A percentile compares a stretch with the other conserved stretches of the same genome.
Conservation (phyloP, 1,139 yeast species). For the Saccharomycopsis hybrid region DNA sequence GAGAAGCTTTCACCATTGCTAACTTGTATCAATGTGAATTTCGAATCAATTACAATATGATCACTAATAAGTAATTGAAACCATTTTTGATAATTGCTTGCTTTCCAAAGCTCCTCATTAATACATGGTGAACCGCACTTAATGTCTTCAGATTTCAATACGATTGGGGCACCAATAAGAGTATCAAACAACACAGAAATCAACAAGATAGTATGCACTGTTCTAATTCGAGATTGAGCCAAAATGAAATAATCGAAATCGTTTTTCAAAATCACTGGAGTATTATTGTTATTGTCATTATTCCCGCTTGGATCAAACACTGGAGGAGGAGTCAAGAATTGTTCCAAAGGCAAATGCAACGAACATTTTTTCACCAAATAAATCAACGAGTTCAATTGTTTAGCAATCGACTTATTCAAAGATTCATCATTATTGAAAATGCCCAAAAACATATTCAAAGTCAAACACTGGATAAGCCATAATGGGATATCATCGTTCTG, state of each 20-base stretch:
- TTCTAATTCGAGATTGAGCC: slow-evolving; percentile 81
- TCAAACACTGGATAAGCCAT: slow-evolving; percentile 83
- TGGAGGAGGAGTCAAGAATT: slow-evolving; percentile 54
- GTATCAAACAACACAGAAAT: slow-evolving; percentile 67
- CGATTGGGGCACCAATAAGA: slow-evolving; percentile 55
- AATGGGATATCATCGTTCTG: slow-evolving; percentile 64
- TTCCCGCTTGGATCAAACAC: slow-evolving; percentile 28
- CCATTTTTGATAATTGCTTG: slow-evolving; percentile 58
- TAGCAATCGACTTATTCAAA: slow-evolving; percentile 59
- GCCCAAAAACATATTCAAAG: slow-evolving; percentile 74
- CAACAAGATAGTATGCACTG: slow-evolving; percentile 72
- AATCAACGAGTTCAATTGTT: slow-evolving; percentile 72
- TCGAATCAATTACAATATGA: slow-evolving; percentile 37
- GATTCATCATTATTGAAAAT: slow-evolving; percentile 71
- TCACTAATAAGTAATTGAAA: slow-evolving; percentile 31
- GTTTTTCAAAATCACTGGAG: slow-evolving; percentile 37
- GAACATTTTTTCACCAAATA: slow-evolving; percentile 74
- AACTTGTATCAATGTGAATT: slow-evolving; percentile 45
- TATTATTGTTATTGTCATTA: slow-evolving; percentile 23
- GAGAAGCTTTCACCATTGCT: slow-evolving; percentile 52
- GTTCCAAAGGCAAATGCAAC: slow-evolving; percentile 64
- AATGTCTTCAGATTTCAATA: slow-evolving; percentile 49
- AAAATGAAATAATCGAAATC: slow-evolving; percentile 70
- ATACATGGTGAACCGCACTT: slow-evolving; percentile 72
- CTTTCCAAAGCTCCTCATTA: slow-evolving; percentile 64